A percentile compares a stretch with the other conserved stretches of the same genome.
Evolutionary conservation across 2,329 filamentous ascomycete genomes (phyloP).

Genomic region (Neofusicoccum sp.): DNA sequence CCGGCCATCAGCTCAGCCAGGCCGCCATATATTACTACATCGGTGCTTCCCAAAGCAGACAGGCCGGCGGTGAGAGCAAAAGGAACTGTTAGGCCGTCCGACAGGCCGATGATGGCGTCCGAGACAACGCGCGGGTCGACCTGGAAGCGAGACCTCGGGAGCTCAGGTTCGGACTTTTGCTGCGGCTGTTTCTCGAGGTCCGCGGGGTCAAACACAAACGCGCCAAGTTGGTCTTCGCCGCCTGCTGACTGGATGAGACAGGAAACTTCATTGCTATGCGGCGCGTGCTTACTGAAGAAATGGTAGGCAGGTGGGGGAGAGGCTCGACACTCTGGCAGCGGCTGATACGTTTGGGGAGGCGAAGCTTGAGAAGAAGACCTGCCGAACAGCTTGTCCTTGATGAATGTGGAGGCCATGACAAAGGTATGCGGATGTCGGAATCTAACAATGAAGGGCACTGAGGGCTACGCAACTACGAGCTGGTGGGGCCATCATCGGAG

Average conservation of each 20-base stretch:
- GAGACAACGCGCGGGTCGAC: neutral
- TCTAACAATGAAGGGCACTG: too few species aligned
- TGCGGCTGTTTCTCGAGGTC: slow-evolving; percentile 1
- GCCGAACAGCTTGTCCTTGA: neutral
- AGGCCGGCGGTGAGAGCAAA: slow-evolving; percentile 77
- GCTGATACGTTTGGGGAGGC: neutral
- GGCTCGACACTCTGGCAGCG: neutral
- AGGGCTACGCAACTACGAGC: too few species aligned
- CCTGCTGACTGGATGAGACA: neutral
- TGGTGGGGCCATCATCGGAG: too few species aligned
- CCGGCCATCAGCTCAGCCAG: slow-evolving; percentile 74
- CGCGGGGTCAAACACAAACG: neutral
- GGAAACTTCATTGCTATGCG: neutral
- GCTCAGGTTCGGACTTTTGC: neutral
- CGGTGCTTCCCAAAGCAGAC: slow-evolving; percentile 46
- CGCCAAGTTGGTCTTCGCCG: neutral
- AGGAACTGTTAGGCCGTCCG: slow-evolving; percentile 76
- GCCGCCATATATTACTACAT: slow-evolving; percentile 57
- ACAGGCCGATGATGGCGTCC: slow-evolving; percentile 68
- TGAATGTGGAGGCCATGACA: neutral
- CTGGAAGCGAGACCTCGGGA: neutral
- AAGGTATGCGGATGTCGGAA: too few species aligned
- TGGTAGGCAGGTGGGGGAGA: neutral
- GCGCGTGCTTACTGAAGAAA: neutral
- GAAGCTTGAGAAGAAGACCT: neutral